Conservation (phyloP, 106 monocot genomes). For the Dioscorea alata region DNA sequence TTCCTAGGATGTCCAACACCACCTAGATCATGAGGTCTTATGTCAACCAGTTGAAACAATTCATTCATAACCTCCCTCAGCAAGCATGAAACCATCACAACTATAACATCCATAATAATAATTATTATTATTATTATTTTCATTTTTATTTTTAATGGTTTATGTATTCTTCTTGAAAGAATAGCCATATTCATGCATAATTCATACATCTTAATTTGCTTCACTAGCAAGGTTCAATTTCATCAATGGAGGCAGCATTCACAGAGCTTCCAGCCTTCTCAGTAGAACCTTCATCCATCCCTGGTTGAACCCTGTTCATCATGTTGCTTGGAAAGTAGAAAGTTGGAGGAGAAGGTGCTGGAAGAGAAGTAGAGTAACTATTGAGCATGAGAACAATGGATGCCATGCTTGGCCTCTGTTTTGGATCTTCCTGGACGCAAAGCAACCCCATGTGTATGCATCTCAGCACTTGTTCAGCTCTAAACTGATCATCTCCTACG, state of each 20-base stretch:
- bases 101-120: too few species aligned
- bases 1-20: too few species aligned
- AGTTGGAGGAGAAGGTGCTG: background rate
- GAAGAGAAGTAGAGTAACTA: constrained; percentile 5
- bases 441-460: constrained; percentile 33
- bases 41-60: too few species aligned
- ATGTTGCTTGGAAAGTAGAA: background rate
- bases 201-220: too few species aligned
- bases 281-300: background rate
- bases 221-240: background rate
- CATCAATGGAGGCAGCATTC: background rate
- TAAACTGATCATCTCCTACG: background rate
- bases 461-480: constrained; percentile 9
- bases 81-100: too few species aligned
- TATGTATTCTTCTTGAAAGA: too few species aligned
- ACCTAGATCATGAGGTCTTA: too few species aligned
- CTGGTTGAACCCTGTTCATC: background rate
- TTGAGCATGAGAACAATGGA: constrained; percentile 21
- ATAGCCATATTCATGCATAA: too few species aligned
- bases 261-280: background rate
- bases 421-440: constrained; percentile 20
- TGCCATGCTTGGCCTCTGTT: constrained; percentile 24
- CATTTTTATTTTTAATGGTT: too few species aligned
- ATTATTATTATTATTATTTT: too few species aligned
- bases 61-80: too few species aligned